Base-by-base conservation (phyloP, 257 asterid genomes). In the Thymus quinquecostatus region DNA sequence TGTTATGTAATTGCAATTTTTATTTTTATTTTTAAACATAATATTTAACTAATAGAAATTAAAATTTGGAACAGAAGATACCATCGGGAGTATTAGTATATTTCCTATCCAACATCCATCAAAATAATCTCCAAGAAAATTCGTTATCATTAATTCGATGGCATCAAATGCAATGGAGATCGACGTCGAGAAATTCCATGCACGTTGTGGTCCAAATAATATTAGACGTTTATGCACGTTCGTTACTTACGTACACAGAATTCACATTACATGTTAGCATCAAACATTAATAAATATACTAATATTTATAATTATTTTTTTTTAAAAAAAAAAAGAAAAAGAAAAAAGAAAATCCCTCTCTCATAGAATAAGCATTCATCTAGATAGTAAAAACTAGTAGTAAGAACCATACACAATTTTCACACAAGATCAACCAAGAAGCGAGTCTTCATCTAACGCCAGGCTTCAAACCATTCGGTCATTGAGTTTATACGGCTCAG, bases 401-500 rank as follows among this genome's bases (percentile, higher is more conserved):
- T 48, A 38, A 51, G 48, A 8, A 1, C 64, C 43, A 29, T 1
- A 41, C 21, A 62, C 54, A 64, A 27, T 49, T 71, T 75, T 75
- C 75, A 68, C 72, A 27, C 50, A 58, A 34, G 64, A 33, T 53
- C n/a, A 56, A 38, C 33, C 32, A 40, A 30, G 41, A 38, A 38
- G 41, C 3, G 29, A 57, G 68, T 8, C 32, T 2, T 29, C 32
- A 66, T 74, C 88, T 79, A 88, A 45, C 92, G 83, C 97, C 96
- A 88, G 11, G 88, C 93, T 80, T 93, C 97, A 55, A 78, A 83
- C 75, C 97, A 73, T 86, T 87, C 92, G 1, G 90, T 79, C 83
- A 81, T 75, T 43, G 95, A 87, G 79, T 86, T 86, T 64, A 87
- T 79, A 55, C 92, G 90, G 76, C 93, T 80, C 88, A 90, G 72